Evolutionary conservation across 2,329 filamentous ascomycete genomes (phyloP).

Genomic region (Scedosporium dehoogii): DNA sequence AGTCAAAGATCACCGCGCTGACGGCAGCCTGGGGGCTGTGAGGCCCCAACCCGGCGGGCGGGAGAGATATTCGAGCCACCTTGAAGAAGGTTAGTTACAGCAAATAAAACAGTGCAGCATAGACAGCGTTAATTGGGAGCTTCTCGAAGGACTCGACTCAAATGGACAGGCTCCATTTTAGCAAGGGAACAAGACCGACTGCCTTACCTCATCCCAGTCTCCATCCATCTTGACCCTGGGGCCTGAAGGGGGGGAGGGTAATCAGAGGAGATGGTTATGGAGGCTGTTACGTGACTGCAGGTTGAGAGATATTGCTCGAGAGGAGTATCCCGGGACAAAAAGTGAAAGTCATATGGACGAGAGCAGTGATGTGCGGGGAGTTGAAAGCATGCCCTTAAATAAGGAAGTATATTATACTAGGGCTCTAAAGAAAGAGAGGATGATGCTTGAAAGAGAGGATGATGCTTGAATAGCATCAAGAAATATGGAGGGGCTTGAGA

Average conservation of each 20-base stretch:
- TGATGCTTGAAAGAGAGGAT: no score
- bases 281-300: neutral
- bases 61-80: slow-evolving; percentile 13
- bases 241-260: neutral
- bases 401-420: neutral
- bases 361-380: neutral
- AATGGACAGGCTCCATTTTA: neutral
- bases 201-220: slow-evolving; percentile 57
- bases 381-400: neutral
- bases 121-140: neutral
- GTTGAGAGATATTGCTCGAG: neutral
- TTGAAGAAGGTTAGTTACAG: slow-evolving; percentile 7
- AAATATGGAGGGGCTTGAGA: no score
- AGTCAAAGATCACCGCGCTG: slow-evolving; percentile 81
- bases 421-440: no score
- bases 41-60: slow-evolving; percentile 55
- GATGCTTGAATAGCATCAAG: no score
- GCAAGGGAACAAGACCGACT: slow-evolving; percentile 5
- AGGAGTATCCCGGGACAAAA: neutral
- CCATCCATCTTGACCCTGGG: slow-evolving; percentile 41
- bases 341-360: neutral
- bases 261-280: neutral
- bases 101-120: slow-evolving; percentile 2
- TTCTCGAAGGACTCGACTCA: neutral
- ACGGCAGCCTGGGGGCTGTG: slow-evolving; percentile 54